These are phyloP conservation scores for Agaricus sinodeliciosus DNA, from an alignment of 768 basidiomycete species.

Conservation along the genomic window DNA sequence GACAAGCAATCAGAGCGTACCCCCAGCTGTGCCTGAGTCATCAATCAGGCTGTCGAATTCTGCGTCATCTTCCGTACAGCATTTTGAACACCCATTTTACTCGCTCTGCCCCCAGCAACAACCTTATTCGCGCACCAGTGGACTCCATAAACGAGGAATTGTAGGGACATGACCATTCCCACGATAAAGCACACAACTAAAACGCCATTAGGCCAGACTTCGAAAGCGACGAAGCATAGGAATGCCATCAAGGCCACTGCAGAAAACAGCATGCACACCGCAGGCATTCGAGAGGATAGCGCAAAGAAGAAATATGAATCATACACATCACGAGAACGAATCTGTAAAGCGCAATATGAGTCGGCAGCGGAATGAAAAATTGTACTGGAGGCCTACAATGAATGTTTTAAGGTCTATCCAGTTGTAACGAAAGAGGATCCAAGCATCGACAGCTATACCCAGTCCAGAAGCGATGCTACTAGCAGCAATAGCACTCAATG, in stretches of 20 bases:
- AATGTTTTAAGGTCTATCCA: conserved; percentile 47
- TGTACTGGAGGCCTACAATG: conserved; percentile 29
- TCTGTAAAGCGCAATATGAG: conserved; percentile 20
- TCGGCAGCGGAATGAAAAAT: neutral
- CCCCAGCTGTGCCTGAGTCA: neutral
- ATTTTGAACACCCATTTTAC: conserved; percentile 15
- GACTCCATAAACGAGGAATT: conserved; percentile 57
- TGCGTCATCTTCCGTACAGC: conserved; percentile 16
- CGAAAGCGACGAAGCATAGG: conserved; percentile 54
- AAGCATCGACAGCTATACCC: conserved; percentile 56
- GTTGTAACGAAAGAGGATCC: conserved; percentile 60
- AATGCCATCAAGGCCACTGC: conserved; percentile 54
- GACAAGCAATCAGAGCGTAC: too few relatives aligned
- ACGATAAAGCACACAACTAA: conserved; percentile 50
- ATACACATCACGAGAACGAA: conserved; percentile 49
- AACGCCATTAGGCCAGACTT: conserved; percentile 58
- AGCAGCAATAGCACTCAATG: conserved; percentile 46
- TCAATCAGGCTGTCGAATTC: neutral
- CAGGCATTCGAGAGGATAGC: conserved; percentile 57
- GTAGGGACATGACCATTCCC: conserved; percentile 54
- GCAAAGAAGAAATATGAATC: conserved; percentile 63
- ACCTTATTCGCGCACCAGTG: conserved; percentile 27
- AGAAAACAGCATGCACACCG: conserved; percentile 52
- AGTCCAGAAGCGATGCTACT: conserved; percentile 57
- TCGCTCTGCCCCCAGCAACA: conserved; percentile 17